A percentile compares a stretch with the other conserved stretches of the same genome.
Evolutionary conservation across 2,329 filamentous ascomycete species (phyloP).

Genomic region (Fusarium nygamai): DNA sequence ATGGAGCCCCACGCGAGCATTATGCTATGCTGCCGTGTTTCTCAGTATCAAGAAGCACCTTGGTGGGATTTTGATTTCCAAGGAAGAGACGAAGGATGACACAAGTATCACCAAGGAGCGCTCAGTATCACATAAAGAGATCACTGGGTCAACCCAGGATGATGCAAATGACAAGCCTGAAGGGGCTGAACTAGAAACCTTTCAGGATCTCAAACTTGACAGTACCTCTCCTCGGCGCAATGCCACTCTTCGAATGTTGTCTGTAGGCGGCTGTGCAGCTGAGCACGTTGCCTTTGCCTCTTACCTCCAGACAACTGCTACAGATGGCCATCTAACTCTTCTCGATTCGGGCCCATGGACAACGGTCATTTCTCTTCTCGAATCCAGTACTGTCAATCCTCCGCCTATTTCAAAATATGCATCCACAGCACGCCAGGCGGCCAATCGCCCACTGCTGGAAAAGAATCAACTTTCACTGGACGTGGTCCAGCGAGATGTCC

Average conservation of each 20-base stretch:
- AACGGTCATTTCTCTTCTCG: conserved; percentile 67
- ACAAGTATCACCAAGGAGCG: conserved; percentile 4
- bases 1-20: conserved; percentile 88
- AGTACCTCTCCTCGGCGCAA: not conserved
- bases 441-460: conserved; percentile 57
- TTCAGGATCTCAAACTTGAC: conserved; percentile 7
- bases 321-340: conserved; percentile 63
- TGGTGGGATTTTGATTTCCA: conserved; percentile 35
- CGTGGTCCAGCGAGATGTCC: conserved; percentile 61
- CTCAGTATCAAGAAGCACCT: conserved; percentile 50
- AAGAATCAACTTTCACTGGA: conserved; percentile 50
- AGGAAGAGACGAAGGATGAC: not conserved
- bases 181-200: not conserved
- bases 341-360: conserved; percentile 87
- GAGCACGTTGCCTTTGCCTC: conserved; percentile 67
- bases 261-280: conserved; percentile 67
- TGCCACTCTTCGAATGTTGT: conserved; percentile 53
- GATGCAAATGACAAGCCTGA: not conserved
- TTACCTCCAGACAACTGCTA: conserved; percentile 48
- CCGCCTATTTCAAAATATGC: conserved; percentile 63
- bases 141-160: not conserved
- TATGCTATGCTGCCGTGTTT: conserved; percentile 78
- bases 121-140: not conserved
- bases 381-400: conserved; percentile 62
- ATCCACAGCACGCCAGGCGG: conserved; percentile 56